Percentiles rank a stretch among this genome's conserved stretches.
Conservation (phyloP, 805 yeast genomes). For the Torulaspora quercuum region DNA sequence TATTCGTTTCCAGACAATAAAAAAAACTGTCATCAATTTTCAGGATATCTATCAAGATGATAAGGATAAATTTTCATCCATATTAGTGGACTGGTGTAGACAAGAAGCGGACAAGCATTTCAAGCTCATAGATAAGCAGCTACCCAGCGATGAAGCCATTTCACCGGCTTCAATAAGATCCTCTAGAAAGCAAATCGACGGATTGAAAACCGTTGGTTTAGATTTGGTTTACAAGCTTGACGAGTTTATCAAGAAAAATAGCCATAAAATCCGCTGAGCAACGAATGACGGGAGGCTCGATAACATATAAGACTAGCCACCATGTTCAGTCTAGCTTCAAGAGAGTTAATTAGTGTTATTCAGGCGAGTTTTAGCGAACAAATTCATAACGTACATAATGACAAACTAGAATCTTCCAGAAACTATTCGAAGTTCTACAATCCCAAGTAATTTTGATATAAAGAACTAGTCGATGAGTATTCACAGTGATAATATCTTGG, state of each 20-base stretch:
- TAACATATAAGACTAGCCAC: no score
- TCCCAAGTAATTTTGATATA: neutral
- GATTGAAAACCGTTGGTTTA: constrained; percentile 62
- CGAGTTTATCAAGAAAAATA: constrained; percentile 32
- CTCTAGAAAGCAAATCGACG: constrained; percentile 55
- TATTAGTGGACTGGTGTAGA: constrained; percentile 76
- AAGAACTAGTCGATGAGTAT: constrained; percentile 4
- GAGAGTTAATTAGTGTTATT: neutral
- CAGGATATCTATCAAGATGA: constrained; percentile 46
- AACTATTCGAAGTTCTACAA: neutral
- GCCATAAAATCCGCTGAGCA: constrained; percentile 13
- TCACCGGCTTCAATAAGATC: constrained; percentile 54
- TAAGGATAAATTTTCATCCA: constrained; percentile 42
- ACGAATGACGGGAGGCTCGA: no score
- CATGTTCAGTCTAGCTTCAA: neutral
- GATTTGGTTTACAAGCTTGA: constrained; percentile 70
- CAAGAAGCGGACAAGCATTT: constrained; percentile 60
- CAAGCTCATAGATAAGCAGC: constrained; percentile 58
- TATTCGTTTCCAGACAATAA: constrained; percentile 57
- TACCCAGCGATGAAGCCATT: constrained; percentile 56
- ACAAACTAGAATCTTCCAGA: constrained; percentile 13
- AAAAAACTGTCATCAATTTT: constrained; percentile 54
- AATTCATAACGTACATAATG: constrained; percentile 1
- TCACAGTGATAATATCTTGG: no score
- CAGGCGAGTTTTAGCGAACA: constrained; percentile 1